phyloP scores from a whole-genome alignment of 1,139 yeast genomes.

The Saccharomyces hybrid region DNA sequence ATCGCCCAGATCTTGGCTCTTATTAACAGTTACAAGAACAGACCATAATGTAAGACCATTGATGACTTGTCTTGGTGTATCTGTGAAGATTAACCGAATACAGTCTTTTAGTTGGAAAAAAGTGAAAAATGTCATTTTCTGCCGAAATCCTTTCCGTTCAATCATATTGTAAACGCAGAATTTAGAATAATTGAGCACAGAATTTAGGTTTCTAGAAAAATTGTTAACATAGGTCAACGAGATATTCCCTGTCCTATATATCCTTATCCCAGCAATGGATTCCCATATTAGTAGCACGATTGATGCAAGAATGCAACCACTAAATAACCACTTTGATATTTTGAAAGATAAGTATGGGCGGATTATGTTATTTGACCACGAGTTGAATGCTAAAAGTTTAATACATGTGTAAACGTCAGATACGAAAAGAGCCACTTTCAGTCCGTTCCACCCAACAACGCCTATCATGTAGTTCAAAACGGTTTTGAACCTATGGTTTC shows the following conservation, averaged over 20 bases:
- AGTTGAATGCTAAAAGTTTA: conserved; percentile 62
- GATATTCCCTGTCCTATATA: conserved; percentile 46
- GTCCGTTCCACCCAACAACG: conserved; percentile 41
- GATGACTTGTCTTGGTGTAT: conserved; percentile 79
- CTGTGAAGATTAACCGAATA: conserved; percentile 61
- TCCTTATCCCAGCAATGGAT: conserved; percentile 50
- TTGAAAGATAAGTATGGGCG: conserved; percentile 50
- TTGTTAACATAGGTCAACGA: conserved; percentile 65
- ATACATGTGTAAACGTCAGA: conserved; percentile 77
- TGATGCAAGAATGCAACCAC: conserved; percentile 77
- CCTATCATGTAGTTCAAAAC: conserved; percentile 46
- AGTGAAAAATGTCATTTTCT: conserved; percentile 60
- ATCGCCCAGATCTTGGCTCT: conserved; percentile 29
- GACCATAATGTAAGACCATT: conserved; percentile 66
- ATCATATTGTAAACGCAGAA: conserved; percentile 69
- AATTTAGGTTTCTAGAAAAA: conserved; percentile 53
- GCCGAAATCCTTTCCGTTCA: conserved; percentile 54
- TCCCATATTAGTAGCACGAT: conserved; percentile 52
- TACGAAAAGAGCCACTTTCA: conserved; percentile 55
- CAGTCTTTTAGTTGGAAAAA: conserved; percentile 63
- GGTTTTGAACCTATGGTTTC: conserved; percentile 47
- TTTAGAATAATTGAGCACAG: conserved; percentile 51
- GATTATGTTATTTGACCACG: conserved; percentile 55
- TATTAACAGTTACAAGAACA: conserved; percentile 34
- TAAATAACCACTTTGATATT: conserved; percentile 76